phyloP scores from a whole-genome alignment of 805 yeast species.

The Lipomyces chichibuensis region DNA sequence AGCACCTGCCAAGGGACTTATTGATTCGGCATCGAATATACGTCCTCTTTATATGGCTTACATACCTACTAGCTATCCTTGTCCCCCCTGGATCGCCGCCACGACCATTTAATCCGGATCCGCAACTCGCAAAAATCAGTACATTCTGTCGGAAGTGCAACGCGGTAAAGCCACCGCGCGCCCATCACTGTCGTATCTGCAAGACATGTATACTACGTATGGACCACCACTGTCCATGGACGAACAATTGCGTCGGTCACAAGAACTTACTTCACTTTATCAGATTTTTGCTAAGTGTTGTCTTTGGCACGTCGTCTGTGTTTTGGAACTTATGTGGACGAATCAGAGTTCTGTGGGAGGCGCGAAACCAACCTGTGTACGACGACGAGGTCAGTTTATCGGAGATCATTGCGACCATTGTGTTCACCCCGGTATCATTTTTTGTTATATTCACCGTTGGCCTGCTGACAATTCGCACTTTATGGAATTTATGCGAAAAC shows the following conservation, averaged over 20 bases:
- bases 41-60: constrained; percentile 66
- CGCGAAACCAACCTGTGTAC: constrained; percentile 36
- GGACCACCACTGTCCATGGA: constrained; percentile 98
- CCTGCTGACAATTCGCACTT: constrained; percentile 63
- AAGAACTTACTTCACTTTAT: constrained; percentile 76
- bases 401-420: constrained; percentile 61
- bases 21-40: constrained; percentile 55
- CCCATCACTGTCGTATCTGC: constrained; percentile 81
- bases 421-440: constrained; percentile 57
- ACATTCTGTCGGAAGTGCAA: constrained; percentile 61
- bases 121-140: constrained; percentile 56
- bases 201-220: constrained; percentile 73
- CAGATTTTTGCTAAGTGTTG: constrained; percentile 71
- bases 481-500: constrained; percentile 61
- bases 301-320: constrained; percentile 45
- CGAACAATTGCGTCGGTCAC: constrained; percentile 85
- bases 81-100: constrained; percentile 74
- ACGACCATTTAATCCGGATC: constrained; percentile 47
- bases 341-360: constrained; percentile 50
- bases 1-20: constrained; percentile 47
- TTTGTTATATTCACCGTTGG: constrained; percentile 66
- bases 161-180: constrained; percentile 73
- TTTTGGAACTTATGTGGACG: constrained; percentile 50
- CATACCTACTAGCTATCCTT: constrained; percentile 70
- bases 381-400: constrained; percentile 59